Base-by-base conservation (phyloP, 108 stramenopile genomes). In the Skeletonema marinoi region DNA sequence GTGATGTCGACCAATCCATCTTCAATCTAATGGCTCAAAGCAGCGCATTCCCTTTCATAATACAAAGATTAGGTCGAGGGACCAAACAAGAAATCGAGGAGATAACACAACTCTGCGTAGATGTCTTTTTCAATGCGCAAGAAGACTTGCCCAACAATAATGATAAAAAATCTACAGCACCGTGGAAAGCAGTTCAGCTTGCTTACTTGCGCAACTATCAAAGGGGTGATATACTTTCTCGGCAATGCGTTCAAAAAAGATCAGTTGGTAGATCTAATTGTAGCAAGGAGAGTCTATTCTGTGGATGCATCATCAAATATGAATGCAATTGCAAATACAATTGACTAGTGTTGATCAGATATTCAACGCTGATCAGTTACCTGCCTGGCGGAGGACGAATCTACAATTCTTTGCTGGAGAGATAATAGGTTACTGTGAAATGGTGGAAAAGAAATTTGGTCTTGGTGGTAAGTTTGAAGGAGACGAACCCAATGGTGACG, bases 361-460 rank as follows among this genome's bases (percentile, higher is more conserved):
- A 39, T 73, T 61, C 33, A 78, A 81, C 58, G 48, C 64, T 42
- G 70, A 83, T 11, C 33, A 61, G 19, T 17, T 71, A 32, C 30
- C 50, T 17, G 6, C n/a, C 21, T 62, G 41, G 58, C 30, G 77
- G 82, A n/a, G 60, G 0, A 0, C n/a, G 58, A 69, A 21, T 32
- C 29, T n/a, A 14, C 80, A 74, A 29, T 91, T 78, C 32, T 73
- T 87, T 7, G 65, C 74, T n/a, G 91, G 90, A 30, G 90, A 94
- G 33, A 68, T 94, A 2, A 66, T 94, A 16, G 93, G 91, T 0
- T 94, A 92, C 75, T 83, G 84, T 25, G 93, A 94, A 71, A 86
- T 94, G 33, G 86, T 83, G 16, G 80, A 85, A 68, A 81, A 82
- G 71, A 85, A 78, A 17, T 94, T 91, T 66, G 90, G 93, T 25